Conservation (phyloP, 192 early-diverging fungal genomes). For the Coemansia nantahalensis region DNA sequence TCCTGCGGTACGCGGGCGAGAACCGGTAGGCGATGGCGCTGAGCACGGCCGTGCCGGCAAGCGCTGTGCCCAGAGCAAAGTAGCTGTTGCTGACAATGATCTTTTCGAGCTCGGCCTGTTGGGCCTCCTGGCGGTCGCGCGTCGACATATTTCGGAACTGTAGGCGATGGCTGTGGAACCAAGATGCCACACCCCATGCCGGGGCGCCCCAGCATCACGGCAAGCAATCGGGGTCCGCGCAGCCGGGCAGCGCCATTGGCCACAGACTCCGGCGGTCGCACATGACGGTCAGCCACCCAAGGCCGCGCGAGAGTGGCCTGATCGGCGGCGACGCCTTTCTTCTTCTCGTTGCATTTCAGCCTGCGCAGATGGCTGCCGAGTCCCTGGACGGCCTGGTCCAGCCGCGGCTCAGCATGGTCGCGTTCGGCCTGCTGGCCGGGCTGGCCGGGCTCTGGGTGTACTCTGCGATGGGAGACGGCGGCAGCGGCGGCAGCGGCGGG, state of each 20-base stretch:
- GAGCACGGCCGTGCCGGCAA: conserved; percentile 18
- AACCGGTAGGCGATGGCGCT: conserved; percentile 33
- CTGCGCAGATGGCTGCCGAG: conserved; percentile 1
- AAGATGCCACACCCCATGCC: background rate
- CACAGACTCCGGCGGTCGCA: no score
- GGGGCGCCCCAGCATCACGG: no score
- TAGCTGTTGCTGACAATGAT: conserved; percentile 37
- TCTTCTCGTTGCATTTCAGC: background rate
- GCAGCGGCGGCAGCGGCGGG: background rate
- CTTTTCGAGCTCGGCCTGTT: conserved; percentile 26
- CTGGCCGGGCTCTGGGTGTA: conserved; percentile 44
- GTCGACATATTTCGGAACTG: no score
- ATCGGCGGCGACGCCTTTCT: no score
- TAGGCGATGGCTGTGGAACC: background rate
- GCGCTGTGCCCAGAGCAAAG: conserved; percentile 31
- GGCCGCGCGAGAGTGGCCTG: no score
- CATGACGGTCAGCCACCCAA: no score
- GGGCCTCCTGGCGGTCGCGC: conserved; percentile 16
- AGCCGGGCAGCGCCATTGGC: no score
- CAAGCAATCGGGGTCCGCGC: no score
- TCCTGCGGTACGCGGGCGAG: conserved; percentile 34
- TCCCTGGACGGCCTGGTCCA: conserved; percentile 3
- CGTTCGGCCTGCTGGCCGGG: conserved; percentile 38
- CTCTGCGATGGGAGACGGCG: conserved; percentile 12
- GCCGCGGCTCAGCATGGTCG: conserved; percentile 37